Evolutionary conservation across 805 yeast species (phyloP).

Genomic region (Lipomyces orientalis): DNA sequence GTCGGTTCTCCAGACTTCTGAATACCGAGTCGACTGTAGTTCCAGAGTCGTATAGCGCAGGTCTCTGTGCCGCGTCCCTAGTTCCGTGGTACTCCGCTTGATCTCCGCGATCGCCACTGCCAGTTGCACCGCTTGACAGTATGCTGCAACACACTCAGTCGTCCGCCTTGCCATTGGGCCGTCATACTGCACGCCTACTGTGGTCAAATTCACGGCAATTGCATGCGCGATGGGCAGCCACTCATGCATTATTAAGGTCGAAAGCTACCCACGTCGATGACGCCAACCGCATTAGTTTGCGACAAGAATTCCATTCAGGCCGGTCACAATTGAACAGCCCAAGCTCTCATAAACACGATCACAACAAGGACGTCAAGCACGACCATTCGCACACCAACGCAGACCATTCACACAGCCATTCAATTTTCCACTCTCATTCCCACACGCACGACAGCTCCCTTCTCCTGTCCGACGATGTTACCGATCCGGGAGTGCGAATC

Average conservation of each 20-base stretch:
- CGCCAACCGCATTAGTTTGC: background rate
- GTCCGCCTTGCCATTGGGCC: background rate
- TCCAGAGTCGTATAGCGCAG: background rate
- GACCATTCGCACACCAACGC: constrained; percentile 16
- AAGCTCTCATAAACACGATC: constrained; percentile 5
- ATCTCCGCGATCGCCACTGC: background rate
- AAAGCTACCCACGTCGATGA: background rate
- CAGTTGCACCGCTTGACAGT: background rate
- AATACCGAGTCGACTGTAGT: background rate
- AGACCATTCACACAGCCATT: constrained; percentile 30
- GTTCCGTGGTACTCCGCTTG: background rate
- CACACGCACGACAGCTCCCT: constrained; percentile 28
- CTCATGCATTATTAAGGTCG: background rate
- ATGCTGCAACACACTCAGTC: background rate
- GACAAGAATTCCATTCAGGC: background rate
- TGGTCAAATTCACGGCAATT: constrained; percentile 4
- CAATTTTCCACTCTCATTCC: constrained; percentile 30
- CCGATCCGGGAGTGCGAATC: constrained; percentile 87
- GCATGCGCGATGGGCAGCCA: constrained; percentile 5
- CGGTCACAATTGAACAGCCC: background rate
- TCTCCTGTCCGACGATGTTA: constrained; percentile 48
- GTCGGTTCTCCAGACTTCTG: background rate
- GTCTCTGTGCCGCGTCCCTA: background rate
- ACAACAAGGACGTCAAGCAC: constrained; percentile 9
- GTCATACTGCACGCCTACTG: background rate